A percentile compares a stretch with the other conserved stretches of the same genome.
phyloP scores from a whole-genome alignment of 179 eudicot genomes.

The Actinidia polygama region DNA sequence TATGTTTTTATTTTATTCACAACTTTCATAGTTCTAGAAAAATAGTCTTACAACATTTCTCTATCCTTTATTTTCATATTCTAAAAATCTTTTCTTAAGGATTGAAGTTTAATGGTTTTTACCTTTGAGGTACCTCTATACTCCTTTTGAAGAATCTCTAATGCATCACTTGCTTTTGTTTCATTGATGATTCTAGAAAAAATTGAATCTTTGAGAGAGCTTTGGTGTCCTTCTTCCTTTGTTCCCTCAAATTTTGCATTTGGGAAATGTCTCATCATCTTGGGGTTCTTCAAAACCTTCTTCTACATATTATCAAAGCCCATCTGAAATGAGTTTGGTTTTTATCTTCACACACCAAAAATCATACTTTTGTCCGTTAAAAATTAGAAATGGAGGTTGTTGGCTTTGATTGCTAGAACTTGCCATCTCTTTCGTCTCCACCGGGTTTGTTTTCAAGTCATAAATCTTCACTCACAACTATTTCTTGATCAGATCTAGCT shows the following conservation, averaged over 20 bases:
- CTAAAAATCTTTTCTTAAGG: conserved; percentile 16
- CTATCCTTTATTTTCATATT: conserved; percentile 22
- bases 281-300: not conserved
- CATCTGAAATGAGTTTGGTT: not conserved
- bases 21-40: not conserved
- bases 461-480: not conserved
- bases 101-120: not conserved
- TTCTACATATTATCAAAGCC: not conserved
- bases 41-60: not conserved
- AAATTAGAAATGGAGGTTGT: not conserved
- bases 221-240: not conserved
- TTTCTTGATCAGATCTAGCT: not conserved
- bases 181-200: not conserved
- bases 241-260: not conserved
- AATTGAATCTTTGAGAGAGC: not conserved
- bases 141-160: not conserved
- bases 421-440: not conserved
- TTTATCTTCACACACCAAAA: not conserved
- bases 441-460: not conserved
- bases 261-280: not conserved
- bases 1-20: conserved; percentile 8
- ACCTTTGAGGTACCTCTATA: conserved; percentile 18
- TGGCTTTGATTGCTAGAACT: not conserved
- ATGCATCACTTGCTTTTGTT: not conserved
- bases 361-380: not conserved